Base-by-base conservation (phyloP, 2,329 filamentous ascomycete genomes). In the Ophiostoma pallidulum region DNA sequence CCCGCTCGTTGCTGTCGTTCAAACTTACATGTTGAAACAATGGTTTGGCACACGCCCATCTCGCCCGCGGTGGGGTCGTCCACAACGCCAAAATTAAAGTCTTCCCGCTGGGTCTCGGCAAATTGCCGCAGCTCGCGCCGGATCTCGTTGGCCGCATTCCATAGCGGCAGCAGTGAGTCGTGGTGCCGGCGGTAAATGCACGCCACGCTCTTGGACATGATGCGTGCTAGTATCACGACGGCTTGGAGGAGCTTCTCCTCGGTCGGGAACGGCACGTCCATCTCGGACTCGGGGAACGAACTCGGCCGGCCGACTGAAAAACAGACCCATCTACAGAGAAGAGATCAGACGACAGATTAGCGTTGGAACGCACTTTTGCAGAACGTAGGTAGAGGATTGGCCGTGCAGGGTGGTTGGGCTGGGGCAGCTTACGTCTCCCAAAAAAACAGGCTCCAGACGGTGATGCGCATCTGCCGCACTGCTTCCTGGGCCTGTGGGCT, bases 311-410 rank as follows among this genome's bases (percentile, higher is more conserved):
- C 53, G 14, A 55, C 29, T 13, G 45, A 45, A 10, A 55, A 55
- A 26, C 53, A 55, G 4, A 53, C 33, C 53, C 53, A 54, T 14
- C 48, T 51, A n/a, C n/a, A n/a, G n/a, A n/a, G n/a, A n/a, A n/a
- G n/a, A n/a, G n/a, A n/a, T n/a, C n/a, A n/a, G n/a, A n/a, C n/a
- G n/a, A n/a, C n/a, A n/a, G n/a, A n/a, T n/a, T n/a, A n/a, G n/a
- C n/a, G n/a, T n/a, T n/a, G n/a, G n/a, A n/a, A n/a, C n/a, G n/a
- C n/a, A n/a, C n/a, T n/a, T n/a, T n/a, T n/a, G n/a, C n/a, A n/a
- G n/a, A n/a, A n/a, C n/a, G n/a, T n/a, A n/a, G n/a, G n/a, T n/a
- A n/a, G n/a, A n/a, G n/a, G n/a, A n/a, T n/a, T n/a, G n/a, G n/a
- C n/a, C n/a, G n/a, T n/a, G n/a, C n/a, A n/a, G n/a, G n/a, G n/a